phyloP scores from a whole-genome alignment of 306 rosid genomes.

The Quercus rubra region DNA sequence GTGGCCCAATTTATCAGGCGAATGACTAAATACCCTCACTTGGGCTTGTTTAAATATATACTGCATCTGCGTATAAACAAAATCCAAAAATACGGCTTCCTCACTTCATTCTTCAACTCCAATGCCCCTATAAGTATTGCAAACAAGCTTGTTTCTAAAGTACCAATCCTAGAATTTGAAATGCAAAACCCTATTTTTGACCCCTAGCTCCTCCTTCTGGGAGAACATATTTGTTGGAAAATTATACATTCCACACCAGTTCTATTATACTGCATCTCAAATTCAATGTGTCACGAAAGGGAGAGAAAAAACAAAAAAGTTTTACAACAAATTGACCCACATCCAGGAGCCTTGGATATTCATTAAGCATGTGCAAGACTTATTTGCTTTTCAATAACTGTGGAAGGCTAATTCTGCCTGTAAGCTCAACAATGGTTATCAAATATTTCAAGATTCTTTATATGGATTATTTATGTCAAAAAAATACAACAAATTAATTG shows the following conservation, averaged over 20 bases:
- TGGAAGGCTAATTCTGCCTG: not conserved
- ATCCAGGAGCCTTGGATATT: not conserved
- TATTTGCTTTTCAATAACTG: not conserved
- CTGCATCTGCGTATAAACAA: too few species aligned
- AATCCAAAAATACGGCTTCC: too few species aligned
- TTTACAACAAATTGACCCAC: not conserved
- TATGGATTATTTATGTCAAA: slow-evolving; percentile 7
- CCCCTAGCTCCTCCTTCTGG: too few species aligned
- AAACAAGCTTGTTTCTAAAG: too few species aligned
- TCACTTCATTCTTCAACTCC: too few species aligned
- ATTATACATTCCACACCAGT: not conserved
- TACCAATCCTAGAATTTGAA: too few species aligned
- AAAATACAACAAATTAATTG: not conserved
- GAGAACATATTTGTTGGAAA: not conserved
- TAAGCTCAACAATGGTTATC: slow-evolving; percentile 1
- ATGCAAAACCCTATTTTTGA: too few species aligned
- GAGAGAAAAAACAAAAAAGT: not conserved
- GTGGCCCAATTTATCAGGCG: too few species aligned
- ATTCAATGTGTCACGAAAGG: not conserved
- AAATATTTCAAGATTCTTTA: slow-evolving; percentile 1
- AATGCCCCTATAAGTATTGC: too few species aligned
- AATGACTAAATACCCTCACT: too few species aligned
- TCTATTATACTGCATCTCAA: not conserved
- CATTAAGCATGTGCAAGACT: not conserved
- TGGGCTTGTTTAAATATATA: too few species aligned